phyloP scores from a whole-genome alignment of 495 filamentous ascomycete species.

The Neohortaea acidophila region DNA sequence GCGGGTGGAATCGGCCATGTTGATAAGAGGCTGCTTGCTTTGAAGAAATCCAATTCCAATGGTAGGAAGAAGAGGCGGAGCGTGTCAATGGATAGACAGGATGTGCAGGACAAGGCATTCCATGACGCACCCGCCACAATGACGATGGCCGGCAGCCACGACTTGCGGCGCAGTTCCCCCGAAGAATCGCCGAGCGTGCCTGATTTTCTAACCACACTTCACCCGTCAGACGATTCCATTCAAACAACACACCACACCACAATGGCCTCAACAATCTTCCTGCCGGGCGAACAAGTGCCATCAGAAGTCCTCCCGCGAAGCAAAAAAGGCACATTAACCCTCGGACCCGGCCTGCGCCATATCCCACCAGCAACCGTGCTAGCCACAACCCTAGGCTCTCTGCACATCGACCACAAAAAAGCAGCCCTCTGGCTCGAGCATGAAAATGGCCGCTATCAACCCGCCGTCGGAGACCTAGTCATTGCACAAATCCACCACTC shows the following conservation, averaged over 20 bases:
- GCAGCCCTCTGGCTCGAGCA: slow-evolving; percentile 67
- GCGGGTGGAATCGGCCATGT: not conserved
- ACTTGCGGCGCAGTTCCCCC: too few species aligned
- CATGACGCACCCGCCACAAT: too few species aligned
- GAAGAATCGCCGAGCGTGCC: too few species aligned
- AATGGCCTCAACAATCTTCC: slow-evolving; percentile 44
- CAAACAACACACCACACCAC: slow-evolving; percentile 5
- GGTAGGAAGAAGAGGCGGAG: too few species aligned
- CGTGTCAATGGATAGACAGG: too few species aligned
- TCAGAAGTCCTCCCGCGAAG: slow-evolving; percentile 42
- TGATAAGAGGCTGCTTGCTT: too few species aligned
- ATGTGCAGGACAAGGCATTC: too few species aligned
- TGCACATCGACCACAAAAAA: slow-evolving; percentile 60
- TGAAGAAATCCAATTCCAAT: too few species aligned
- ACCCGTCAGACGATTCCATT: not conserved
- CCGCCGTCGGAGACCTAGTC: slow-evolving; percentile 61
- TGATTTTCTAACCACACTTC: not conserved
- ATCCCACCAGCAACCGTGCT: slow-evolving; percentile 53
- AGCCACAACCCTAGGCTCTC: slow-evolving; percentile 62
- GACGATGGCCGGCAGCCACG: too few species aligned
- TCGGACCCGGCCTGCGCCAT: slow-evolving; percentile 74
- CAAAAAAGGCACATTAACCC: slow-evolving; percentile 51
- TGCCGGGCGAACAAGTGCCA: slow-evolving; percentile 69
- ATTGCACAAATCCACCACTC: slow-evolving; percentile 70
- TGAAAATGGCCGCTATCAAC: slow-evolving; percentile 58